Base-by-base conservation (phyloP, 2,329 filamentous ascomycete genomes). In the Penicillium brasilianum region DNA sequence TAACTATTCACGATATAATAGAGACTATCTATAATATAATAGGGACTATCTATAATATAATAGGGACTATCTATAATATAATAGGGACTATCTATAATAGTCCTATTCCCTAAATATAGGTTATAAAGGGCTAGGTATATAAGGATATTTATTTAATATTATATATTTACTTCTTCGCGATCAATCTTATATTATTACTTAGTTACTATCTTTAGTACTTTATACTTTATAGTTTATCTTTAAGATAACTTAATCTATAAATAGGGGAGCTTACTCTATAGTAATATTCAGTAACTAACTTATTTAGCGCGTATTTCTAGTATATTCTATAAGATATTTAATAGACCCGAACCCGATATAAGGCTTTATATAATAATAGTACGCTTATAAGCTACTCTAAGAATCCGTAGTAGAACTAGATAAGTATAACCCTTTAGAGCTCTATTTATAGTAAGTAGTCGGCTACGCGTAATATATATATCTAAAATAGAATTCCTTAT, bases 121-220 rank as follows among this genome's bases (percentile, higher is more conserved):
- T n/a, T n/a, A n/a, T n/a, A n/a, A 28, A 28, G 25, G 25, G 22
- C 18, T 48, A 28, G 7, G 30, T 30, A 48, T 48, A 48, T 48
- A 41, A 48, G 28, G 28, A 53, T 10, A 25, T 18, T 53, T n/a
- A 13, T 53, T 41, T 39, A 14, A 5, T 25, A 53, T 25, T 22
- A 53, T 53, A 30, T 41, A 41, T 53, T 39, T 53, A 41, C 22
- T 53, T 53, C 51, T 53, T 53, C 51, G 51, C 51, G 51, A 41
- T 53, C 18, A 41, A 53, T 53, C 41, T 10, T 5, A 39, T 18
- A 53, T 41, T 39, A 13, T 53, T 53, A 39, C 34, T 53, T 39
- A n/a, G 20, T 53, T 53, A 53, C 51, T 53, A 53, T 20, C 20
- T 28, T 41, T 36, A 39, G 51, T 18, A 53, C 32, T 53, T 53